These are phyloP conservation scores for Hura crepitans DNA, from an alignment of 441 rosid genomes.

Conservation along the genomic window DNA sequence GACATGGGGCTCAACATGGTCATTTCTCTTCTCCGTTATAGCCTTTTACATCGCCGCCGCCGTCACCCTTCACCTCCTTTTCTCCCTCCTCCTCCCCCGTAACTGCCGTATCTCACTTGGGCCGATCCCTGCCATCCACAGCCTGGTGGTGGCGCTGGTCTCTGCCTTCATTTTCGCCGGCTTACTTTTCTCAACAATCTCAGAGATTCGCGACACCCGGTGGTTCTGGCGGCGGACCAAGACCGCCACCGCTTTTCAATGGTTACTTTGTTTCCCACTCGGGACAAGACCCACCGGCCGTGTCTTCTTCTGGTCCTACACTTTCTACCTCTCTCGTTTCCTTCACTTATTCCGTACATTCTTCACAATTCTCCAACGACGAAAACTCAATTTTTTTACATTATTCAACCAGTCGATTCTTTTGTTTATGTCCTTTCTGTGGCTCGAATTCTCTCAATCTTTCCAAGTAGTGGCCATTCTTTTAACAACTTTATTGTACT, in stretches of 20 bases:
- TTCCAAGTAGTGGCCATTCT: constrained; percentile 71
- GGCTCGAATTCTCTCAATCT: constrained; percentile 89
- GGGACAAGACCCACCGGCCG: constrained; percentile 87
- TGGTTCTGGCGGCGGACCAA: constrained; percentile 61
- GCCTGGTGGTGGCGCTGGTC: constrained; percentile 52
- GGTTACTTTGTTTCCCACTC: constrained; percentile 89
- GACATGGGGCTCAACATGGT: constrained; percentile 82
- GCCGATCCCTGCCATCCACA: constrained; percentile 68
- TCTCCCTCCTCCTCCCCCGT: constrained; percentile 42
- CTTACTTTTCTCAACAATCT: constrained; percentile 60
- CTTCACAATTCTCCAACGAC: constrained; percentile 46
- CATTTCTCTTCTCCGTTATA: constrained; percentile 57
- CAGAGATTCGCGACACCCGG: constrained; percentile 71
- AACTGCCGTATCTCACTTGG: constrained; percentile 50
- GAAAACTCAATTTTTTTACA: constrained; percentile 48
- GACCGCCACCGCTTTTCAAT: constrained; percentile 57
- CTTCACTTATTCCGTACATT: constrained; percentile 66
- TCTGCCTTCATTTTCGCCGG: constrained; percentile 64
- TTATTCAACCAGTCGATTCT: constrained; percentile 55
- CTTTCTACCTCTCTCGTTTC: constrained; percentile 73
- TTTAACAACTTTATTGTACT: constrained; percentile 52
- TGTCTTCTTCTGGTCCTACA: constrained; percentile 92
- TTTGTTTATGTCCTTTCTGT: constrained; percentile 58
- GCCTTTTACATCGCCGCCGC: constrained; percentile 45
- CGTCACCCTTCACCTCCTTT: constrained; percentile 42